These are phyloP conservation scores for Hyaloscypha finlandica DNA, from an alignment of 495 filamentous ascomycete species.

Conservation along the genomic window DNA sequence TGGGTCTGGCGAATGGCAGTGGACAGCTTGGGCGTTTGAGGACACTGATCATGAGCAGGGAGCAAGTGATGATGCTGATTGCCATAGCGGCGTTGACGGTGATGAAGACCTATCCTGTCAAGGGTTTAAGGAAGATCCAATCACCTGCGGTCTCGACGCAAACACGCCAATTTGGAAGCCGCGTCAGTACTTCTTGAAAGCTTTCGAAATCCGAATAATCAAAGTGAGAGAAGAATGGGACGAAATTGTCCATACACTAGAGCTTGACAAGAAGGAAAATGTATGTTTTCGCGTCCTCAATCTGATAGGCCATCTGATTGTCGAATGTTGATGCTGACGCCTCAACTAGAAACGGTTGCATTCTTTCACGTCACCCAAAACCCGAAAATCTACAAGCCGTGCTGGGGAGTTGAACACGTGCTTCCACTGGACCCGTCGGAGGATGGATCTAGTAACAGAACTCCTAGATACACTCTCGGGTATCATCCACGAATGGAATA, in stretches of 20 bases:
- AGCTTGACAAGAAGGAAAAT: neutral
- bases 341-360: neutral
- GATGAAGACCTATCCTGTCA: no score
- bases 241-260: neutral
- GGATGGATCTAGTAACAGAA: neutral
- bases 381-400: neutral
- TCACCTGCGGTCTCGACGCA: neutral
- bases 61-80: neutral
- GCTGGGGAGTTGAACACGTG: neutral
- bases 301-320: no score
- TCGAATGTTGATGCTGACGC: no score
- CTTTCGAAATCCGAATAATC: neutral
- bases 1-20: slow-evolving; percentile 11
- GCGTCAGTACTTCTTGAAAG: slow-evolving; percentile 6
- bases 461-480: neutral
- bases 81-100: no score
- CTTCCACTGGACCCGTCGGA: slow-evolving; percentile 3
- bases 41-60: neutral
- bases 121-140: no score
- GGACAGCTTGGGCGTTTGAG: neutral
- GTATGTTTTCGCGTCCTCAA: no score
- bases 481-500: neutral
- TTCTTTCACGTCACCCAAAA: neutral
- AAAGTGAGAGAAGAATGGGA: slow-evolving; percentile 7
- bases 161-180: slow-evolving; percentile 12